These are phyloP conservation scores for Diophrys sp. DNA, from an alignment of 73 alveolate species.

Conservation along the genomic window DNA sequence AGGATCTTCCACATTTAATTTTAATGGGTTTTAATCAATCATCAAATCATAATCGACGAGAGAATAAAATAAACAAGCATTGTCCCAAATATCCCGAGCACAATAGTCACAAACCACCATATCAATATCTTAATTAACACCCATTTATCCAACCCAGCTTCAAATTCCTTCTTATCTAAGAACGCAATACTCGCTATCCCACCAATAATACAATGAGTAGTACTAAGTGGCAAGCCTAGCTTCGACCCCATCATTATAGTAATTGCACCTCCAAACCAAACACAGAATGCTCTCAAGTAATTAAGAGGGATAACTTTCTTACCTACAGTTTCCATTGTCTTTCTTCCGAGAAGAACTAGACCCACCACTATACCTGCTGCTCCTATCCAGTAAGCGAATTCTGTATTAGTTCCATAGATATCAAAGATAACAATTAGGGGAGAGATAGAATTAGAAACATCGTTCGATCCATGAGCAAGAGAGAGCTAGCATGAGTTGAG, in stretches of 20 bases:
- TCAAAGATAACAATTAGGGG: conserved; percentile 4
- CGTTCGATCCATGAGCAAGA: conserved; percentile 15
- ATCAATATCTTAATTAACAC: background rate
- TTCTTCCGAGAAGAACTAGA: background rate
- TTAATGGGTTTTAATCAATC: background rate
- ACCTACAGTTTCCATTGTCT: conserved; percentile 14
- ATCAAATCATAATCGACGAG: background rate
- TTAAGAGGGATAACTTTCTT: conserved; percentile 13
- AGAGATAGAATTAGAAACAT: conserved; percentile 12
- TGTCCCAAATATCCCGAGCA: background rate
- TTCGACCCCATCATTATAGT: conserved; percentile 15
- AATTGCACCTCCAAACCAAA: conserved; percentile 12
- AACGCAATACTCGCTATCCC: conserved; percentile 9
- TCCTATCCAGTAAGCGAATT: conserved; percentile 8
- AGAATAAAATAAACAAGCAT: background rate
- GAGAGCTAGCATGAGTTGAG: conserved; percentile 7
- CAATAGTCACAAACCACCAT: background rate
- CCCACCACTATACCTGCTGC: conserved; percentile 18
- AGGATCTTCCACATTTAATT: background rate
- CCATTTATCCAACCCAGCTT: background rate
- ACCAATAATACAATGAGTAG: conserved; percentile 38
- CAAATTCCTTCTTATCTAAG: background rate
- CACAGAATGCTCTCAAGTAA: conserved; percentile 22
- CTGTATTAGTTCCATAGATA: background rate
- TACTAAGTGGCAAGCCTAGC: conserved; percentile 22